These are phyloP conservation scores for Cokeromyces recurvatus DNA, from an alignment of 371 early-diverging fungal species.

Conservation along the genomic window DNA sequence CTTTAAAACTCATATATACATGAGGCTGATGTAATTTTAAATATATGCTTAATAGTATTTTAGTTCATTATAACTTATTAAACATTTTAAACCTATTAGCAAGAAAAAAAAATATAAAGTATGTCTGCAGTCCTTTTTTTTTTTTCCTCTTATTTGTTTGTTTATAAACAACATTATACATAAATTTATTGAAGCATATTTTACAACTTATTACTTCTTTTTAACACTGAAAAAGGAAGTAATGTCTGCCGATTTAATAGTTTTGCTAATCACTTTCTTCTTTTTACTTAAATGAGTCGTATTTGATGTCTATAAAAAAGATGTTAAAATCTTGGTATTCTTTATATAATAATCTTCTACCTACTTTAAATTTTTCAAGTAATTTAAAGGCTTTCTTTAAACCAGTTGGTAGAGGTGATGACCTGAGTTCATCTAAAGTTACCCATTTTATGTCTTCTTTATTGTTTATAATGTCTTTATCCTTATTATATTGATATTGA, in stretches of 20 bases:
- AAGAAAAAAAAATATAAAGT: no score
- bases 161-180: no score
- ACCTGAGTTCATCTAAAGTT: slow-evolving; percentile 42
- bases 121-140: no score
- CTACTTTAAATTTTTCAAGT: slow-evolving; percentile 39
- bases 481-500: slow-evolving; percentile 12
- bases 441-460: slow-evolving; percentile 43
- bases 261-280: slow-evolving; percentile 5
- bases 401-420: slow-evolving; percentile 63
- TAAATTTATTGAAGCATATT: no score
- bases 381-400: slow-evolving; percentile 61
- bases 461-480: not conserved
- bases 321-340: no score
- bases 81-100: no score
- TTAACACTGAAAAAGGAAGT: slow-evolving; percentile 9
- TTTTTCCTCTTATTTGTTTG: no score
- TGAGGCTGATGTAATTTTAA: no score
- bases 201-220: no score
- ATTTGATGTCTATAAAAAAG: slow-evolving; percentile 1
- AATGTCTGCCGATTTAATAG: slow-evolving; percentile 9
- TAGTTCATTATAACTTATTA: no score
- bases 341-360: not conserved
- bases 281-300: slow-evolving; percentile 2
- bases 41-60: no score
- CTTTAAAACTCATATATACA: no score